These are phyloP conservation scores for Cercospora zeae-maydis DNA, from an alignment of 2,329 filamentous ascomycete species.

Conservation along the genomic window DNA sequence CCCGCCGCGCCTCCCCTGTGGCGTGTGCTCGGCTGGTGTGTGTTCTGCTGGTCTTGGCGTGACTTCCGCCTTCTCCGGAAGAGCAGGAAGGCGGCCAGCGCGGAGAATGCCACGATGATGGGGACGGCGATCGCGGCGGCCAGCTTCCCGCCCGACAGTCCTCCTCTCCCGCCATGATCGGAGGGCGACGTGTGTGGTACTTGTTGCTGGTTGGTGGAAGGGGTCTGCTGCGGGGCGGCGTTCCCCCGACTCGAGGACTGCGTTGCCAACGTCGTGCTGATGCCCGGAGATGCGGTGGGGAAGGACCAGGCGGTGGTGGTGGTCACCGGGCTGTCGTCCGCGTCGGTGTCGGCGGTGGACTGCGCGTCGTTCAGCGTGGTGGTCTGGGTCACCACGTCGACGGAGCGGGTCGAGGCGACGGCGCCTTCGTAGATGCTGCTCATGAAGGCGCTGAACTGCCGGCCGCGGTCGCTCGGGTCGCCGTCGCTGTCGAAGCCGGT, in stretches of 20 bases:
- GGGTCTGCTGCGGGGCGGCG: neutral
- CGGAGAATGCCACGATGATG: constrained; percentile 18
- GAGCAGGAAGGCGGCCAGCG: constrained; percentile 19
- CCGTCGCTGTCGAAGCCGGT: neutral
- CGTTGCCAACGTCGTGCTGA: constrained; percentile 9
- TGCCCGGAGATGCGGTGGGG: neutral
- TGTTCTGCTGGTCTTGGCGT: constrained; percentile 2
- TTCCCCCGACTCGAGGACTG: constrained; percentile 2
- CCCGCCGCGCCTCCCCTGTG: neutral
- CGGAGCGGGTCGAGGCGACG: neutral
- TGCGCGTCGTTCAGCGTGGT: neutral
- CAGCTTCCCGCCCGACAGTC: constrained; percentile 24
- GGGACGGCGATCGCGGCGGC: constrained; percentile 27
- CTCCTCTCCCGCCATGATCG: constrained; percentile 12
- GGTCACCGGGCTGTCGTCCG: neutral
- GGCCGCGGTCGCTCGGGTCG: neutral
- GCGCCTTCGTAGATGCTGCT: neutral
- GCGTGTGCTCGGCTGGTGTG: neutral
- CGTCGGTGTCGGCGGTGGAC: constrained; percentile 1
- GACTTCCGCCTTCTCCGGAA: constrained; percentile 21
- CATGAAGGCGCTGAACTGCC: neutral
- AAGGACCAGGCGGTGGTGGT: neutral
- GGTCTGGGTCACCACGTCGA: constrained; percentile 1
- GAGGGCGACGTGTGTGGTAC: neutral
- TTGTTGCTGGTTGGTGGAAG: neutral